Evolutionary conservation across 2,329 filamentous ascomycete genomes (phyloP), one percentile per base, ranked within the genome.

Genomic region (Pleomassaria siparia): DNA sequence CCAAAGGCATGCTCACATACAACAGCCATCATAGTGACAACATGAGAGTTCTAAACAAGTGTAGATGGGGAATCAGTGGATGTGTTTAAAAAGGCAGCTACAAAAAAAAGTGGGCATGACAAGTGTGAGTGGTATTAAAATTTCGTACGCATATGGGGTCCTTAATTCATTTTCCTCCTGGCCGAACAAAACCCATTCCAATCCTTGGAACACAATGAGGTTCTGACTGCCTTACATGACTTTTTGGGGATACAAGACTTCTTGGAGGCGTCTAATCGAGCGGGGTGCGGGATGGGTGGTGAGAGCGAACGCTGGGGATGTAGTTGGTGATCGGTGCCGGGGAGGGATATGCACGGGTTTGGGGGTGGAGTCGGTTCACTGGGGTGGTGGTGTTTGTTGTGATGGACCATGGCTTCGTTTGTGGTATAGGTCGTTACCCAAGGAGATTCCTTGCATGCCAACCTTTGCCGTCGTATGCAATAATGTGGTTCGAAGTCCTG

Each of bases 231-330:
- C 53, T 48, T 58, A 58, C 55, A 58, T 54, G 46, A 58, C 6
- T 47, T 51, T 56, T 43, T 40, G 35, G 54, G 49, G 55, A 47
- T 58, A 58, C 55, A 58, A 51, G 55, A 58, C 49, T 47, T 50
- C 50, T 51, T 53, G 55, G 55, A 58, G 55, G 30, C 22, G 47
- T 51, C 37, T 47, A 16, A 26, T 43, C 45, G 20, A 48, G 25
- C 12, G 25, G 46, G 39, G 40, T 25, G 41, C 24, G 46, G 33
- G 41, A 21, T 28, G 40, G 35, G 26, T 40, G n/a, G n/a, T n/a
- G n/a, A n/a, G n/a, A n/a, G 39, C 26, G 43, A 35, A 24, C 35
- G 22, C 12, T 26, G 39, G 28, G 41, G 22, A 32, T 22, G 29
- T 16, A 9, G n/a, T 7, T 41, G 39, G 44, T 32, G 41, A 22